These are phyloP conservation scores for Marasmius oreades DNA, from an alignment of 1,284 basidiomycete genomes.

Conservation along the genomic window DNA sequence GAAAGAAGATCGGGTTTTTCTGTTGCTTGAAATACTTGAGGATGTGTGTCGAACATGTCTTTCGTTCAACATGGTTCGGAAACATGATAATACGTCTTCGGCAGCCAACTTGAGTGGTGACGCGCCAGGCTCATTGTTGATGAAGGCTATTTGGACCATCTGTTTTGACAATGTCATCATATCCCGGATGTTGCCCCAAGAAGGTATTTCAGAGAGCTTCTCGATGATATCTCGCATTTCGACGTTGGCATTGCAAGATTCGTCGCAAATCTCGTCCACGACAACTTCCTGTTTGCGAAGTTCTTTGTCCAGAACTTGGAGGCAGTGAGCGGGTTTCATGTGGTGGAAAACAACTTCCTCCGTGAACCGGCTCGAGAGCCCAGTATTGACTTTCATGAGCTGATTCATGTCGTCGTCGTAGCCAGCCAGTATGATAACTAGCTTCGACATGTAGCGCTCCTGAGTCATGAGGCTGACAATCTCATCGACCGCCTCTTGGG, in stretches of 20 bases:
- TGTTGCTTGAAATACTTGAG: not conserved
- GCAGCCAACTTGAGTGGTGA: constrained; percentile 17
- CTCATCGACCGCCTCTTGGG: constrained; percentile 66
- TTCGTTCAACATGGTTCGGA: constrained; percentile 8
- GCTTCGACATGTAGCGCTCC: constrained; percentile 48
- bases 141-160: constrained; percentile 33
- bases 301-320: constrained; percentile 45
- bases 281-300: constrained; percentile 39
- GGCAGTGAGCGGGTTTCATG: constrained; percentile 45
- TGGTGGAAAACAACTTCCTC: constrained; percentile 54
- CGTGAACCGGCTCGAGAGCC: constrained; percentile 64
- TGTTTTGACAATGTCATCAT: constrained; percentile 49
- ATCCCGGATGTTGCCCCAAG: constrained; percentile 66
- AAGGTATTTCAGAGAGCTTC: constrained; percentile 40
- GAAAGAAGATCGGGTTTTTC: not conserved
- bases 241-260: constrained; percentile 25
- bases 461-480: constrained; percentile 59
- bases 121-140: constrained; percentile 9
- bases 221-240: constrained; percentile 35
- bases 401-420: constrained; percentile 65
- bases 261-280: constrained; percentile 35
- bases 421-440: constrained; percentile 65
- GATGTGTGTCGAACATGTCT: constrained; percentile 2
- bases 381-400: constrained; percentile 53
- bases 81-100: constrained; percentile 27